Percentiles rank a stretch among this genome's conserved stretches.
Evolutionary conservation across 306 rosid genomes (phyloP).

Genomic region (Mimosa pudica): DNA sequence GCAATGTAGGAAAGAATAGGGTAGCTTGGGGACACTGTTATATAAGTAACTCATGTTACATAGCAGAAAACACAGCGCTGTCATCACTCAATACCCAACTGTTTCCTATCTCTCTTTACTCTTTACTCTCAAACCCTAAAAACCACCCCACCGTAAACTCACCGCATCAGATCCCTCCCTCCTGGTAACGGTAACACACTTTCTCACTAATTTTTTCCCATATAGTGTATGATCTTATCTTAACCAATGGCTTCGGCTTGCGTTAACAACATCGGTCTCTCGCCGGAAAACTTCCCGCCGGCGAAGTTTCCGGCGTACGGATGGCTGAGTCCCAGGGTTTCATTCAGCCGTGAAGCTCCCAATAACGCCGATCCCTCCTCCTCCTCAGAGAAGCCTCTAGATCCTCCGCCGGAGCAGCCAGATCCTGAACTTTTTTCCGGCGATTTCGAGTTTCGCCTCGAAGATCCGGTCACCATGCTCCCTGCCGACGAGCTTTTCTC

Average conservation of each 20-base stretch:
- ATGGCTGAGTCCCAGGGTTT: slow-evolving; percentile 66
- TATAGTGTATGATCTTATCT: slow-evolving; percentile 42
- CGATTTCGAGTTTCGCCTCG: slow-evolving; percentile 88
- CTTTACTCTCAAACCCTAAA: slow-evolving; percentile 9
- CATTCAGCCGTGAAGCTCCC: slow-evolving; percentile 50
- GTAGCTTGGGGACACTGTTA: slow-evolving; percentile 37
- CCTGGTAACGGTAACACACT: background rate
- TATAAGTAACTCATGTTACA: slow-evolving; percentile 30
- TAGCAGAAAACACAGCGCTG: slow-evolving; percentile 4
- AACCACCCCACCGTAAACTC: background rate
- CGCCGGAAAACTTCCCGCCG: slow-evolving; percentile 67
- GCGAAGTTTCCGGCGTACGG: slow-evolving; percentile 56
- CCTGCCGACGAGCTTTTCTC: slow-evolving; percentile 93
- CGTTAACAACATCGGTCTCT: slow-evolving; percentile 72
- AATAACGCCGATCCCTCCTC: too few relatives aligned
- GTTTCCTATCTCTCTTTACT: too few relatives aligned
- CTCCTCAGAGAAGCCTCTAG: background rate
- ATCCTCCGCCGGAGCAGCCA: slow-evolving; percentile 30
- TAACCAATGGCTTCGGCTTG: slow-evolving; percentile 87
- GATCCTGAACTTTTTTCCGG: slow-evolving; percentile 51
- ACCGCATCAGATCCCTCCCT: background rate
- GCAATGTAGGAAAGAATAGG: slow-evolving; percentile 7
- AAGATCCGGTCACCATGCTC: slow-evolving; percentile 80
- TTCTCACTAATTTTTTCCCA: too few relatives aligned
- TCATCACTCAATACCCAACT: background rate